Conservation (phyloP, 1,139 yeast species). For the Kazachstania sp. region DNA sequence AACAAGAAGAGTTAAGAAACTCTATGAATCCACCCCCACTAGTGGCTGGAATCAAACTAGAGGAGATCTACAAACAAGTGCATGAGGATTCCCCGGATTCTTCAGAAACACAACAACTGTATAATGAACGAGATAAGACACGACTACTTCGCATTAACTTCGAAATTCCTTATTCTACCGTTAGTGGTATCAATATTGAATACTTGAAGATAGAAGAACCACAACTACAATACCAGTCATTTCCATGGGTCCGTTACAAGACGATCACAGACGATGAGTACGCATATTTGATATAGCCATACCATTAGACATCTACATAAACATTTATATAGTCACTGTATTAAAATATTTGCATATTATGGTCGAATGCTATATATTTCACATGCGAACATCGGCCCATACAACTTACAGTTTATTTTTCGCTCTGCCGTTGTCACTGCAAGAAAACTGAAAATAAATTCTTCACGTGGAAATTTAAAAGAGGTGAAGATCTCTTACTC, state of each 20-base stretch:
- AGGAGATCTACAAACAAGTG: slow-evolving; percentile 29
- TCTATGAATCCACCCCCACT: slow-evolving; percentile 39
- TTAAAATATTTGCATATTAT: no score
- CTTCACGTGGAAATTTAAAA: no score
- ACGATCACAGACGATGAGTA: slow-evolving; percentile 44
- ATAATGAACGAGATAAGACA: slow-evolving; percentile 33
- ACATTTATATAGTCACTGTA: no score
- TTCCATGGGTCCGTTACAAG: slow-evolving; percentile 75
- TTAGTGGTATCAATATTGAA: slow-evolving; percentile 65
- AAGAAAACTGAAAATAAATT: no score
- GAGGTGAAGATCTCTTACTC: no score
- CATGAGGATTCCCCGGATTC: slow-evolving; percentile 20
- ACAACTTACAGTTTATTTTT: no score
- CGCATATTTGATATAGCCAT: slow-evolving; percentile 20
- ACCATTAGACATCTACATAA: no score
- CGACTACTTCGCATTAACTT: slow-evolving; percentile 51
- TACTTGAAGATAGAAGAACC: slow-evolving; percentile 65
- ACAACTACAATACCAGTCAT: slow-evolving; percentile 59
- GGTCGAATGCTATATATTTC: no score
- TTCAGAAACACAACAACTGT: slow-evolving; percentile 33
- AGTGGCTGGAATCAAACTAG: slow-evolving; percentile 31
- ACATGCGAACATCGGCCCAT: no score
- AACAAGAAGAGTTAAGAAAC: slow-evolving; percentile 38
- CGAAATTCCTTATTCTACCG: slow-evolving; percentile 58
- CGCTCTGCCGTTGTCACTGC: no score